Conservation (phyloP, 495 filamentous ascomycete species). For the Podospora appendiculata region DNA sequence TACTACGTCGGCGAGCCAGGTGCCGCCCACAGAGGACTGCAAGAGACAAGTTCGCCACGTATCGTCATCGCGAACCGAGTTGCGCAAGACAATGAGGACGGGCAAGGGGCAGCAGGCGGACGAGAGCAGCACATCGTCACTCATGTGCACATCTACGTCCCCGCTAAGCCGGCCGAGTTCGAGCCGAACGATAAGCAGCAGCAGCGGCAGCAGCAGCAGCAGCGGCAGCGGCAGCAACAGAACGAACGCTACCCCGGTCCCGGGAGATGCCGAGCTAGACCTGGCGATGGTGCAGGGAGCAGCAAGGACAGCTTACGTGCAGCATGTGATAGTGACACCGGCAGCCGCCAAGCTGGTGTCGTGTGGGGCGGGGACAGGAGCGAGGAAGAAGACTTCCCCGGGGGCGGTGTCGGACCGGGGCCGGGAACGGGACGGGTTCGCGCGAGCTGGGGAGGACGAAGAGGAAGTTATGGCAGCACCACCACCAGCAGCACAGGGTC, state of each 20-base stretch:
- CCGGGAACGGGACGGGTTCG: neutral
- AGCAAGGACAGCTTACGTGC: constrained; percentile 16
- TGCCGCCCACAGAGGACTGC: constrained; percentile 3
- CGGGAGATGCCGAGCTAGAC: neutral
- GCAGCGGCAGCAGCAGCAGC: neutral
- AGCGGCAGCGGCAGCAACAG: neutral
- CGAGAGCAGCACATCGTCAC: constrained; percentile 7
- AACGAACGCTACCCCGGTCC: neutral
- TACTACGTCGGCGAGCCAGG: constrained; percentile 16
- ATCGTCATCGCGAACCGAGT: neutral
- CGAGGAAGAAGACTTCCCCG: neutral
- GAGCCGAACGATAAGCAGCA: neutral
- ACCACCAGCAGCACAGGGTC: neutral
- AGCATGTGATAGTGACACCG: neutral
- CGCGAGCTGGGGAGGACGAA: neutral
- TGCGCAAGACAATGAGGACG: constrained; percentile 22
- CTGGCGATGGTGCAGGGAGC: constrained; percentile 20
- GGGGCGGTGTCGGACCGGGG: neutral
- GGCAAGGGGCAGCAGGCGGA: neutral
- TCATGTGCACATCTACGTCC: constrained; percentile 16
- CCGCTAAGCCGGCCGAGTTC: neutral
- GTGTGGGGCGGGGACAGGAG: neutral
- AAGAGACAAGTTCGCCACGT: constrained; percentile 1
- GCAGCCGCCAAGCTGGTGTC: neutral
- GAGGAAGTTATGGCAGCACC: neutral